Conservation (phyloP, 345 rosid genomes). For the Nephelium lappaceum region DNA sequence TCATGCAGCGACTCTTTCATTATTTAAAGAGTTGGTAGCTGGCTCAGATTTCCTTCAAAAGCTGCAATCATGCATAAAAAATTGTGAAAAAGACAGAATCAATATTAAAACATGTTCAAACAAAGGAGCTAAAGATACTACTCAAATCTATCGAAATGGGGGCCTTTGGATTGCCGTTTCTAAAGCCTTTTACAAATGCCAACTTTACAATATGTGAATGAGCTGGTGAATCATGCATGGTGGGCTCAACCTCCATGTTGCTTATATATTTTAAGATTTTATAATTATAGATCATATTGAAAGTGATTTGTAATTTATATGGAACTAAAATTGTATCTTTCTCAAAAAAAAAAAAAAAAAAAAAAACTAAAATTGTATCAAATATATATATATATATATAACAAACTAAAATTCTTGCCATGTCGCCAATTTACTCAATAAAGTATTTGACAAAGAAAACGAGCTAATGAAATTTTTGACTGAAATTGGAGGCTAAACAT, state of each 20-base stretch:
- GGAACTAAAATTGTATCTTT: too few relatives aligned
- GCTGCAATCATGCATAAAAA: neutral
- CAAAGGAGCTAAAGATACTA: neutral
- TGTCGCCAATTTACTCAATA: too few relatives aligned
- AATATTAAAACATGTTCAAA: conserved; percentile 3
- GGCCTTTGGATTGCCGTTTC: conserved; percentile 5
- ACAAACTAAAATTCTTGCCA: too few relatives aligned
- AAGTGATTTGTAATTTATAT: too few relatives aligned
- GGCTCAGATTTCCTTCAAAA: conserved; percentile 5
- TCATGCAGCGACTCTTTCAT: neutral
- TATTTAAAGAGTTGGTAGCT: neutral
- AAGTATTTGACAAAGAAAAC: too few relatives aligned
- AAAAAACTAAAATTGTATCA: too few relatives aligned
- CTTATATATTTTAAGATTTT: neutral
- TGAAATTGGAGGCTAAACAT: too few relatives aligned
- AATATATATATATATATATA: too few relatives aligned
- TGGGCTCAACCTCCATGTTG: conserved; percentile 3
- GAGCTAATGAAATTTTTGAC: too few relatives aligned
- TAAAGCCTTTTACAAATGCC: neutral
- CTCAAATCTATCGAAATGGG: conserved; percentile 3
- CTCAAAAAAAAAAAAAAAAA: too few relatives aligned
- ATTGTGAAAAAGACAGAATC: neutral
- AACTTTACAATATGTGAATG: neutral
- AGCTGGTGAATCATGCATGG: neutral
- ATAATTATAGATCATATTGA: too few relatives aligned